Percentiles rank a stretch among this genome's conserved stretches.
Conservation (phyloP, 1,284 basidiomycete species). For the Ustilago nuda region DNA sequence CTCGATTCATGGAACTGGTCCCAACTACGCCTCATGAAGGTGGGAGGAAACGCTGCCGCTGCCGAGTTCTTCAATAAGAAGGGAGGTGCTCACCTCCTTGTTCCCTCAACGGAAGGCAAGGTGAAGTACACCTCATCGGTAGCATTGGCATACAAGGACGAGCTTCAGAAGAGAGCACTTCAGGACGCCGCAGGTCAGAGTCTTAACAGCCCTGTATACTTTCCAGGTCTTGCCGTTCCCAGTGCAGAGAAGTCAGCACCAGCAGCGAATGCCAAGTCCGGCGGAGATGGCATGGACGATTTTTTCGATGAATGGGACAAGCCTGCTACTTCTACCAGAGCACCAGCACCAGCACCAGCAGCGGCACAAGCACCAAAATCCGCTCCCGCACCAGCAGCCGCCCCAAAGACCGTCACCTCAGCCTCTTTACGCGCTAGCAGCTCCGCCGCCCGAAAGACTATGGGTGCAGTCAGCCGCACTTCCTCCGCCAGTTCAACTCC, state of each 20-base stretch:
- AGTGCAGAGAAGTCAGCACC: conserved; percentile 66
- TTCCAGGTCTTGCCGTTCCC: conserved; percentile 71
- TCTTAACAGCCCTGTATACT: conserved; percentile 60
- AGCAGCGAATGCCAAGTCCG: conserved; percentile 61
- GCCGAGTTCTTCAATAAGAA: conserved; percentile 90
- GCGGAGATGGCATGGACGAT: conserved; percentile 79
- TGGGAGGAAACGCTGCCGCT: conserved; percentile 91
- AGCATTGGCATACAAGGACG: conserved; percentile 91
- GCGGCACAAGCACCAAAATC: conserved; percentile 30
- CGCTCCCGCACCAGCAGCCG: conserved; percentile 31
- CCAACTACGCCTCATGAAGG: conserved; percentile 95
- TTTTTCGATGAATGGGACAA: conserved; percentile 98
- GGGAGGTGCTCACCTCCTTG: conserved; percentile 79
- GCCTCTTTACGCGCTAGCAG: conserved; percentile 54
- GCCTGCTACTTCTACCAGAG: conserved; percentile 70
- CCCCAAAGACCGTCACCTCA: conserved; percentile 59
- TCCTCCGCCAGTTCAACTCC: conserved; percentile 53
- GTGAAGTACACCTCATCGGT: conserved; percentile 87
- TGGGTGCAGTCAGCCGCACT: conserved; percentile 50
- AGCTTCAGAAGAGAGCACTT: conserved; percentile 83
- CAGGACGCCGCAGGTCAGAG: conserved; percentile 75
- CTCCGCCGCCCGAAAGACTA: conserved; percentile 45
- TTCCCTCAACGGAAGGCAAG: conserved; percentile 80
- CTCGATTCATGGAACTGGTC: conserved; percentile 92
- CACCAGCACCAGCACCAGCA: conserved; percentile 40